A percentile compares a stretch with the other conserved stretches of the same genome.
These are phyloP conservation scores for Aspergillus asperescens DNA, from an alignment of 495 filamentous ascomycete species.

Conservation along the genomic window DNA sequence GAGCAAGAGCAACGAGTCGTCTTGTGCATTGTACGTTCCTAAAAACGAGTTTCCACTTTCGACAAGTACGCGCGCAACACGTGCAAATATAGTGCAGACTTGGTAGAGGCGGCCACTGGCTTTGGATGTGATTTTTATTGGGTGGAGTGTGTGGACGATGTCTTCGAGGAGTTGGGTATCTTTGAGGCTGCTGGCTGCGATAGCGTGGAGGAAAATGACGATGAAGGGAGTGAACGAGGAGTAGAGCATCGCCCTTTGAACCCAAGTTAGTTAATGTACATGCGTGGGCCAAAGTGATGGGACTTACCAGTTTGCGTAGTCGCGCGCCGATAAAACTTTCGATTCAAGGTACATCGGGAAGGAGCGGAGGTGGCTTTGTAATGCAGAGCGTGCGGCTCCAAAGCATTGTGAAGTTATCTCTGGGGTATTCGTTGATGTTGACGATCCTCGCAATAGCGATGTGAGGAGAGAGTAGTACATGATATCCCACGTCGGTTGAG, in stretches of 20 bases:
- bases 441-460: slow-evolving; percentile 14
- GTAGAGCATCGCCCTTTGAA: slow-evolving; percentile 19
- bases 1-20: slow-evolving; percentile 3
- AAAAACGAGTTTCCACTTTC: slow-evolving; percentile 1
- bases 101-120: slow-evolving; percentile 16
- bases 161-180: slow-evolving; percentile 20
- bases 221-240: slow-evolving; percentile 24
- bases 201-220: slow-evolving; percentile 24
- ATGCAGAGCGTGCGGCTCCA: slow-evolving; percentile 15
- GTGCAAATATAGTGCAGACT: slow-evolving; percentile 18
- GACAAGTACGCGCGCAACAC: slow-evolving; percentile 11
- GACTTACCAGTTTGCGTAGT: slow-evolving; percentile 28
- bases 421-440: background rate
- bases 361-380: slow-evolving; percentile 16
- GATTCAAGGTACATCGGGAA: slow-evolving; percentile 14
- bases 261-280: background rate
- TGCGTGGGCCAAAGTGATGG: no score
- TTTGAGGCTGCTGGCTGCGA: slow-evolving; percentile 16
- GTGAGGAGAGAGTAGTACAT: slow-evolving; percentile 17
- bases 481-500: slow-evolving; percentile 15
- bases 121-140: slow-evolving; percentile 7
- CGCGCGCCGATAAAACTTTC: slow-evolving; percentile 7
- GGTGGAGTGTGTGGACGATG: slow-evolving; percentile 16
- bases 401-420: slow-evolving; percentile 20
- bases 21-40: slow-evolving; percentile 7